phyloP scores from a whole-genome alignment of 106 monocot species.

The Dioscorea zingiberensis region DNA sequence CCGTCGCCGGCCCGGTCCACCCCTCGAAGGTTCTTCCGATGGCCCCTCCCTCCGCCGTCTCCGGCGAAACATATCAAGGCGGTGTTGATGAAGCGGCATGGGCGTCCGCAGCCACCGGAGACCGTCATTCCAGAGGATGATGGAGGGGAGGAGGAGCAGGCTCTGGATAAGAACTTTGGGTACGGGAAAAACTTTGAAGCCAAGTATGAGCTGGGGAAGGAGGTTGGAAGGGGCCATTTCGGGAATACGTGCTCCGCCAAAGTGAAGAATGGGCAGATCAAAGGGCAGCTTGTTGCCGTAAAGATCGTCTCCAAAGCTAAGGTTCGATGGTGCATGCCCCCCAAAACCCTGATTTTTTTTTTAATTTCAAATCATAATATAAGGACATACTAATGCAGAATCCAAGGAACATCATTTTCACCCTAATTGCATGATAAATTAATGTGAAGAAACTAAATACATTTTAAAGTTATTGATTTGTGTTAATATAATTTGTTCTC shows the following conservation, averaged over 20 bases:
- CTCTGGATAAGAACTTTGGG: conserved; percentile 71
- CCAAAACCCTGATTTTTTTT: no score
- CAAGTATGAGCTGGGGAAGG: conserved; percentile 74
- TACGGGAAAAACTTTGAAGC: conserved; percentile 59
- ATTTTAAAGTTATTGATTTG: no score
- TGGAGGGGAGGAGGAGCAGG: conserved; percentile 19
- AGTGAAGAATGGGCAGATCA: conserved; percentile 63
- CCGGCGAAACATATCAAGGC: conserved; percentile 54
- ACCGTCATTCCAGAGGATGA: conserved; percentile 48
- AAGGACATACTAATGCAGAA: no score
- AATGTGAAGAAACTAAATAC: no score
- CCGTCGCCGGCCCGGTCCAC: conserved; percentile 59
- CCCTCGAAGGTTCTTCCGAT: conserved; percentile 41
- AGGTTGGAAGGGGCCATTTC: conserved; percentile 75
- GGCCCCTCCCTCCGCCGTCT: conserved; percentile 49
- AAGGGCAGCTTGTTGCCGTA: conserved; percentile 62
- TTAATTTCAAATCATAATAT: no score
- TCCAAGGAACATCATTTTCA: no score
- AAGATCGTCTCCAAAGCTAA: conserved; percentile 80
- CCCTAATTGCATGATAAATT: no score
- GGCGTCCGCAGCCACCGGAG: conserved; percentile 22
- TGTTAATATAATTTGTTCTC: no score
- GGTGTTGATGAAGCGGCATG: conserved; percentile 23
- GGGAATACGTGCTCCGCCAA: conserved; percentile 65
- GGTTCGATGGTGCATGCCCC: conserved; percentile 44